phyloP scores from a whole-genome alignment of 1,139 yeast genomes.

The Sugiyamaella pinicola region DNA sequence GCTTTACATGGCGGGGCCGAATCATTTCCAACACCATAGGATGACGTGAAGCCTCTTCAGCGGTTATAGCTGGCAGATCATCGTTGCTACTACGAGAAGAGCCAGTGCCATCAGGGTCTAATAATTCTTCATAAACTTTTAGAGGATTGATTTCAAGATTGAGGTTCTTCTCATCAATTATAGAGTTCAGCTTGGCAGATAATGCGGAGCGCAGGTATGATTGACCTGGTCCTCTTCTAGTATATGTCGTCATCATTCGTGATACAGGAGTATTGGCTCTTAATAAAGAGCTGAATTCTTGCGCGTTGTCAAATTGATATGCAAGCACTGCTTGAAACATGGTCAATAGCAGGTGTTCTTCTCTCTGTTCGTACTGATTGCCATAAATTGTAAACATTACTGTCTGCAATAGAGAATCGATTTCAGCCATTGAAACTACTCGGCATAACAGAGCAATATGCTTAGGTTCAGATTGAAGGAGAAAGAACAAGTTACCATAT shows the following conservation, averaged over 20 bases:
- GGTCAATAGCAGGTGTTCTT: conserved; percentile 45
- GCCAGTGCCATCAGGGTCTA: conserved; percentile 25
- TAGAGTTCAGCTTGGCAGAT: conserved; percentile 39
- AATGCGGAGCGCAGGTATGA: conserved; percentile 44
- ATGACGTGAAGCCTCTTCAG: conserved; percentile 41
- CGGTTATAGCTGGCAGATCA: conserved; percentile 34
- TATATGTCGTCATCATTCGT: conserved; percentile 49
- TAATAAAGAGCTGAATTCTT: conserved; percentile 45
- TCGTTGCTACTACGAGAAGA: conserved; percentile 21
- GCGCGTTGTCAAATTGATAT: conserved; percentile 44
- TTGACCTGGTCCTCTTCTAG: conserved; percentile 49
- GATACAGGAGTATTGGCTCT: conserved; percentile 49
- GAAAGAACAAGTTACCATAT: conserved; percentile 45
- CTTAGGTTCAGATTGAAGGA: conserved; percentile 47
- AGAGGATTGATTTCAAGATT: conserved; percentile 45
- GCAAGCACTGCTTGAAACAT: conserved; percentile 48
- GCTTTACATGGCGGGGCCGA: conserved; percentile 41
- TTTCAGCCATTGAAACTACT: conserved; percentile 45
- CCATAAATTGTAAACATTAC: conserved; percentile 51
- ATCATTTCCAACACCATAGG: conserved; percentile 40
- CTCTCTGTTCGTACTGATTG: conserved; percentile 49
- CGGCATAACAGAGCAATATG: conserved; percentile 45
- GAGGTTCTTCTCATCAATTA: conserved; percentile 39
- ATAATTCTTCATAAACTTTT: conserved; percentile 42
- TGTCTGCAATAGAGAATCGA: conserved; percentile 46